Evolutionary conservation across 1,139 yeast species (phyloP), one percentile per base, ranked within the genome.

Genomic region (Kurtzmaniella quercitrusa): DNA sequence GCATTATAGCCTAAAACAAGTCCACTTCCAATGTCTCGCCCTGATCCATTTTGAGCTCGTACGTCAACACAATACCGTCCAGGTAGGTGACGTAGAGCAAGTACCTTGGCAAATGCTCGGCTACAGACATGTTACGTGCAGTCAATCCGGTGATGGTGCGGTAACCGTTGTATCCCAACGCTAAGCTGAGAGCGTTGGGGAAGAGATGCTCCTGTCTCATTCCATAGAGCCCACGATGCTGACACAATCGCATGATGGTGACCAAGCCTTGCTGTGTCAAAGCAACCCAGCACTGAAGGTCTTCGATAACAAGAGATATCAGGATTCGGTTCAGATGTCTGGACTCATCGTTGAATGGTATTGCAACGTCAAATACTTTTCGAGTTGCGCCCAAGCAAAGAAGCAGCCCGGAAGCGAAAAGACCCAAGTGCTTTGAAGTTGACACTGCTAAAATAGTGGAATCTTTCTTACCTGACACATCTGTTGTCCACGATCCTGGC

Each of bases 261-360:
- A 81, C 72, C n/a, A 74, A 57, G 0, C 90, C 89, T 42, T 74
- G 73, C 49, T 82, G 89, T 0, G 83, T 66, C 0, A 74, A 82
- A 0, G 73, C 78, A 4, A 82, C 61, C 17, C 76, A 64, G 34
- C 82, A 75, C 47, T 75, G 74, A 4, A 84, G 56, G 46, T 77
- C 78, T 0, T 84, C 83, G 1, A 84, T 70, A 4, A 79, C 51
- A 19, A 63, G 58, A 1, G 76, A 63, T 2, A 84, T 69, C 25
- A 82, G 79, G 10, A 83, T 61, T 39, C 90, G 59, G 52, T 82
- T 77, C 34, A 77, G 60, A 48, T 58, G 65, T 42, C 57, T 61
- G n/a, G 67, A 59, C 19, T 70, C 75, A 8, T 71, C 75, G 42
- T 62, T 62, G 34, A 56, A 53, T 1, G 70, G 72, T 39, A 61